Base-by-base conservation (phyloP, 2,329 filamentous ascomycete species). In the Blastomyces percursus region DNA sequence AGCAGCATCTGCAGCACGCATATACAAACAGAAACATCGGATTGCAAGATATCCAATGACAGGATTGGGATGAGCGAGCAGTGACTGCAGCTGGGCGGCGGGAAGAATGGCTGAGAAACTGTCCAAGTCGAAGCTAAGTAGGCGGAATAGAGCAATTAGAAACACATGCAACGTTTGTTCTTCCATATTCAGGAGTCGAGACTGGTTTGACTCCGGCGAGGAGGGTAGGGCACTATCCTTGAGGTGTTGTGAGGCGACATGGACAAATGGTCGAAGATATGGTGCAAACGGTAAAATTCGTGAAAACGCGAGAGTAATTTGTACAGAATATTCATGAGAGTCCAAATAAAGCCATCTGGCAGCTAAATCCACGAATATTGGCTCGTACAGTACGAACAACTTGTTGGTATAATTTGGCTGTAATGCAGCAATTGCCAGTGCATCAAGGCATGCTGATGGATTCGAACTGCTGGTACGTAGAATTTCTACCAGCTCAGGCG, bases 271-370 rank as follows among this genome's bases (percentile, higher is more conserved):
- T 61, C 87, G 85, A 52, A 97, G 80, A 71, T 93, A 85, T 59
- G 91, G 89, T 67, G 89, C 89, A 79, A 94, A 87, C 21, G 91
- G 90, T 69, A 96, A 74, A 66, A 96, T 81, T 70, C 89, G 84
- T 64, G 89, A 88, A 77, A 96, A 89, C 40, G 89, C 87, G 62
- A 86, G 82, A 66, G 93, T 81, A 60, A 87, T 72, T 64, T 71
- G 71, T 63, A 73, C 67, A 64, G 69, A 70, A 65, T 75, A 72
- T 61, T 68, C 64, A 59, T 72, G 67, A 57, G 70, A 66, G 66
- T 76, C 70, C 16, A 62, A 40, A 44, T 69, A 68, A 59, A 88
- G 79, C 91, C 91, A 96, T 78, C 88, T 81, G 65, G 91, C 88
- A 75, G 88, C 90, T 59, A 95, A 80, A 74, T 96, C 92, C 68